A percentile compares a stretch with the other conserved stretches of the same genome.
phyloP scores from a whole-genome alignment of 495 filamentous ascomycete species.

The Penicillium diatomitis region DNA sequence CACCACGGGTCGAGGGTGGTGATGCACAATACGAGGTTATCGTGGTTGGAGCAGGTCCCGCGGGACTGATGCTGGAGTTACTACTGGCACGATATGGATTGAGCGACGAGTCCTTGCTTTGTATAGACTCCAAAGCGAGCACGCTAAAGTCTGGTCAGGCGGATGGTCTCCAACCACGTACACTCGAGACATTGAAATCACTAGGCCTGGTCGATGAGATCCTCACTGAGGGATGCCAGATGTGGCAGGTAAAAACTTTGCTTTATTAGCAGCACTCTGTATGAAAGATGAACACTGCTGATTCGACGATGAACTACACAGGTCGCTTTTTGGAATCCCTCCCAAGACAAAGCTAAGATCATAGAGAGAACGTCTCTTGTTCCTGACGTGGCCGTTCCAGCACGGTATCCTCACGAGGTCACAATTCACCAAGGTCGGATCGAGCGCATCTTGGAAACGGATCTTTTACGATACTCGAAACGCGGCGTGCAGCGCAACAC shows the following conservation, averaged over 20 bases:
- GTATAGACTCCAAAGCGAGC: constrained; percentile 36
- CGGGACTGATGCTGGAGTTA: constrained; percentile 38
- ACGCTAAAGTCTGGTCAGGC: constrained; percentile 48
- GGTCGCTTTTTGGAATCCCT: constrained; percentile 43
- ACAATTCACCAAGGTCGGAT: constrained; percentile 56
- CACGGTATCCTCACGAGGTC: constrained; percentile 44
- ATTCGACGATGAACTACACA: constrained; percentile 1
- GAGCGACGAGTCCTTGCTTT: constrained; percentile 32
- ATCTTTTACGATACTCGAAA: constrained; percentile 39
- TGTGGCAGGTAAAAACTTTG: constrained; percentile 30
- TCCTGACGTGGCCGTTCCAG: constrained; percentile 36
- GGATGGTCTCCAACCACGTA: constrained; percentile 54
- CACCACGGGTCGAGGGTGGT: constrained; percentile 3
- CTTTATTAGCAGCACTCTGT: constrained; percentile 5
- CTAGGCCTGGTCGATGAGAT: constrained; percentile 30
- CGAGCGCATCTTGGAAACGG: constrained; percentile 51
- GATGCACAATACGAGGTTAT: constrained; percentile 36
- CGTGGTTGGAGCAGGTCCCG: constrained; percentile 37
- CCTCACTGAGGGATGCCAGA: constrained; percentile 27
- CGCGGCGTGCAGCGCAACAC: constrained; percentile 43
- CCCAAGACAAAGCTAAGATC: constrained; percentile 36
- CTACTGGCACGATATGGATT: constrained; percentile 42
- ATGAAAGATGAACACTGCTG: background rate
- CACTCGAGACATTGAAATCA: constrained; percentile 53
- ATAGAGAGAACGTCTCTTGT: constrained; percentile 44